Conservation (phyloP, 306 rosid species). For the Canavalia ensiformis region DNA sequence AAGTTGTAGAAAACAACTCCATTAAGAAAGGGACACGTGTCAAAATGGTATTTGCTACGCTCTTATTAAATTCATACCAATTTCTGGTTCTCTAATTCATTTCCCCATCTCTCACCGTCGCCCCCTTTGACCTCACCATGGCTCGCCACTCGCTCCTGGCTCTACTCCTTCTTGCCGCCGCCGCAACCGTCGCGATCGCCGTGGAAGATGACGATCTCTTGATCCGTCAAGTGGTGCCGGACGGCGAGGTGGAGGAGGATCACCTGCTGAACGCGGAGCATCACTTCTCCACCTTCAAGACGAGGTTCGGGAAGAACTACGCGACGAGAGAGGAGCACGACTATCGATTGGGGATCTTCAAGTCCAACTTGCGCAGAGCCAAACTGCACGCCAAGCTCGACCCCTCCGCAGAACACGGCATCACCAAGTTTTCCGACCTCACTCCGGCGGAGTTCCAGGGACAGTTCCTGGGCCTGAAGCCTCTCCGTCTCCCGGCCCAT, state of each 20-base stretch:
- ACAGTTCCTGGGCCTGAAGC: conserved; percentile 78
- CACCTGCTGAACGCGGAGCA: conserved; percentile 68
- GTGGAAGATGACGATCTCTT: conserved; percentile 52
- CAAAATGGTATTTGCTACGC: not conserved
- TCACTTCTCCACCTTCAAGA: conserved; percentile 81
- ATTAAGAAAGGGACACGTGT: conserved; percentile 34
- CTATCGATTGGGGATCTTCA: conserved; percentile 76
- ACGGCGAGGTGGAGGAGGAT: conserved; percentile 54
- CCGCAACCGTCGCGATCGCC: conserved; percentile 40
- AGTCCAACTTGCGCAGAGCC: conserved; percentile 77
- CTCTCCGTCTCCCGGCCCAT: conserved; percentile 71
- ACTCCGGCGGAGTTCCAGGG: conserved; percentile 77
- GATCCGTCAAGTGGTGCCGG: conserved; percentile 82
- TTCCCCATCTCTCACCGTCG: not conserved
- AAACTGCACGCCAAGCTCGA: conserved; percentile 81
- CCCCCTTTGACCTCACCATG: conserved; percentile 49
- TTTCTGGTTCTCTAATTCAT: not conserved
- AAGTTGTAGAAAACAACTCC: conserved; percentile 22
- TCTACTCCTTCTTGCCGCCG: conserved; percentile 54
- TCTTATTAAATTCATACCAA: not conserved
- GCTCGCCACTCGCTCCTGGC: conserved; percentile 39
- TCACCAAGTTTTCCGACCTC: conserved; percentile 89
- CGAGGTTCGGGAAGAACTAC: conserved; percentile 68
- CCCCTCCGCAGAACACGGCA: conserved; percentile 87
- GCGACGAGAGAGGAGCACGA: conserved; percentile 77